Conservation (phyloP, 2,329 filamentous ascomycete species). For the Aschersonia sp. region DNA sequence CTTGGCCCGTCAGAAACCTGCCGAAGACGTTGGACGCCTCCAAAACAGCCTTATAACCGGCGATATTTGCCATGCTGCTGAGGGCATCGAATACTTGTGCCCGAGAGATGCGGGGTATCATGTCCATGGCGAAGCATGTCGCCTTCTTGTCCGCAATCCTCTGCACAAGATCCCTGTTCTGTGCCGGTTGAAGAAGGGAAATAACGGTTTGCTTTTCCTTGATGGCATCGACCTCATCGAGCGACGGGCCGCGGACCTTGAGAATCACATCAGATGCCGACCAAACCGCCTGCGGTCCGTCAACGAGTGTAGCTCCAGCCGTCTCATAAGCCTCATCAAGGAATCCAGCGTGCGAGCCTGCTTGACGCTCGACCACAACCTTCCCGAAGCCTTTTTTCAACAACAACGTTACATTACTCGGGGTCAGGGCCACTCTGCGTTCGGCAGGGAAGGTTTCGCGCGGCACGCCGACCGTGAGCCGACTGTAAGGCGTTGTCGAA, state of each 20-base stretch:
- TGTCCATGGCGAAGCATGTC: conserved; percentile 81
- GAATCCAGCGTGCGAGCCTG: conserved; percentile 66
- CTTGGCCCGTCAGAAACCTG: conserved; percentile 76
- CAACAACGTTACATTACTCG: conserved; percentile 66
- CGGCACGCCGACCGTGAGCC: conserved; percentile 66
- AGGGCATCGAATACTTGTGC: conserved; percentile 82
- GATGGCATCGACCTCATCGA: conserved; percentile 54
- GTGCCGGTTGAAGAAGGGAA: conserved; percentile 69
- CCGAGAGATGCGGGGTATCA: conserved; percentile 79
- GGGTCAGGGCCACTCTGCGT: conserved; percentile 71
- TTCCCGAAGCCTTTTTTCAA: conserved; percentile 74
- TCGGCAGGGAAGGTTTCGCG: conserved; percentile 67
- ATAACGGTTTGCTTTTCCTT: conserved; percentile 60
- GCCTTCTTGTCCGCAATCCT: conserved; percentile 56
- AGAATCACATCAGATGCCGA: conserved; percentile 63
- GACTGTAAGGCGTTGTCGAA: conserved; percentile 47
- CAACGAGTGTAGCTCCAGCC: conserved; percentile 65
- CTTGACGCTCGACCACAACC: conserved; percentile 66
- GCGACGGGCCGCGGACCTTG: conserved; percentile 65
- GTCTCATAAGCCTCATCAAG: conserved; percentile 62
- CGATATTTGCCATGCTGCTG: conserved; percentile 89
- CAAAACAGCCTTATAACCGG: conserved; percentile 81
- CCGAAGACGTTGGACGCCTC: conserved; percentile 86
- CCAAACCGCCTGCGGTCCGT: conserved; percentile 55
- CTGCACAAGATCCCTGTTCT: conserved; percentile 64